These are phyloP conservation scores for Gossypium armourianum DNA, from an alignment of 441 rosid species.

Conservation along the genomic window DNA sequence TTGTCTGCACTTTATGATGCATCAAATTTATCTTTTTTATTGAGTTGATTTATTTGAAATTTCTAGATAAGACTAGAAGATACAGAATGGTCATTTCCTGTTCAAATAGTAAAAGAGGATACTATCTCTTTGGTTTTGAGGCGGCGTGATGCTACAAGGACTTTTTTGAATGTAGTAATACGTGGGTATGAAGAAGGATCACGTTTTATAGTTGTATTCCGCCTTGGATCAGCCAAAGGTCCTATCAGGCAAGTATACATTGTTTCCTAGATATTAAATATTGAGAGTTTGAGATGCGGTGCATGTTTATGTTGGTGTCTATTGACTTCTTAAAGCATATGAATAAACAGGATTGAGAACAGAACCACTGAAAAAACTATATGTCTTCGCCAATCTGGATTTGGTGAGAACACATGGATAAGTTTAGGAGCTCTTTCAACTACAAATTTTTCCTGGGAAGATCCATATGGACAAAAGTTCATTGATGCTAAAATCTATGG, in stretches of 20 bases:
- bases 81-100: constrained; percentile 91
- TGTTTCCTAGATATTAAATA: not conserved
- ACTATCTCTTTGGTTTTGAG: constrained; percentile 71
- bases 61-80: constrained; percentile 65
- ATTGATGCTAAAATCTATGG: constrained; percentile 55
- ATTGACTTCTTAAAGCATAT: constrained; percentile 19
- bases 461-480: constrained; percentile 82
- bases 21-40: not conserved
- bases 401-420: constrained; percentile 71
- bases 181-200: constrained; percentile 99
- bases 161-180: constrained; percentile 63
- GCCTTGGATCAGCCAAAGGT: constrained; percentile 69
- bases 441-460: constrained; percentile 76
- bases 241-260: constrained; percentile 61
- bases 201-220: constrained; percentile 83
- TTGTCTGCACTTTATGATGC: not conserved
- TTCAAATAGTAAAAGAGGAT: constrained; percentile 76
- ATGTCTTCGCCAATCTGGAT: constrained; percentile 82
- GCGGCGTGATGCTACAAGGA: constrained; percentile 43
- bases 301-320: constrained; percentile 6
- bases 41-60: constrained; percentile 11
- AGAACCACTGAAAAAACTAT: constrained; percentile 50
- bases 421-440: constrained; percentile 64
- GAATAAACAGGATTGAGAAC: constrained; percentile 71
- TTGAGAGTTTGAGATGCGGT: not conserved